Base-by-base conservation (phyloP, 2,329 filamentous ascomycete species). In the Ceratocystiopsis brevicomis region DNA sequence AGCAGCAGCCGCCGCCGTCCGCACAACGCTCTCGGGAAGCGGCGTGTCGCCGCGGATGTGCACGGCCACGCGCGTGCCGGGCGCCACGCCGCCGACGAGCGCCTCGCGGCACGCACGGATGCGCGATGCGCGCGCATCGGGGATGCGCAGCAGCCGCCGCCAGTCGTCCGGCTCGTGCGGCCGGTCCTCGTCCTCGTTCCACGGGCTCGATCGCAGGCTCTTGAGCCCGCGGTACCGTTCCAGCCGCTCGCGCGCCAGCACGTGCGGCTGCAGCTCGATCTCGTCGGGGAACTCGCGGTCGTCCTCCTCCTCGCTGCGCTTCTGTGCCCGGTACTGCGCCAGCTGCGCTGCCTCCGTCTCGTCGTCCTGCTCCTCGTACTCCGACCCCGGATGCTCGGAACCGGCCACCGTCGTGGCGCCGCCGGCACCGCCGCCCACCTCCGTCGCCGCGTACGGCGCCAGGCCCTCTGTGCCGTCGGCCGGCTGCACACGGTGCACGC, bases 251-350 rank as follows among this genome's bases (percentile, higher is more conserved):
- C 84, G 68, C 1, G 90, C 90, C 38, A 84, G 68, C 4, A 92
- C 84, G 43, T 88, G 73, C 0, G 92, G 90, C 51, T 83, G 84
- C 43, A 98, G 67, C 59, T 98, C 92, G 45, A 98, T 90, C 60
- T 98, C 90, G 51, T 98, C 90, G 0, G 90, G 90, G 59, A 96
- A 98, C 58, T 96, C 88, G 44, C 82, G 73, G 59, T 98, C 90
- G 14, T 96, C 87, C 41, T 96, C 86, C 38, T 77, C 84, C 52
- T 95, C 88, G 19, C 77, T 76, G 42, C 77, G 76, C 54, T 86
- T 84, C 49, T 77, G 76, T 42, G 74, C 69, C 36, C 90, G 77
- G 61, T 86, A 98, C 38, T 80, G 80, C 44, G 77, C 82, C 37
- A 98, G 69, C 56, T 92, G 78, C 52, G 78, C 71, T 2, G 81